Percentiles rank a stretch among this genome's conserved stretches.
Conservation (phyloP, 2,329 filamentous ascomycete species). For the Epichloe bromicola region DNA sequence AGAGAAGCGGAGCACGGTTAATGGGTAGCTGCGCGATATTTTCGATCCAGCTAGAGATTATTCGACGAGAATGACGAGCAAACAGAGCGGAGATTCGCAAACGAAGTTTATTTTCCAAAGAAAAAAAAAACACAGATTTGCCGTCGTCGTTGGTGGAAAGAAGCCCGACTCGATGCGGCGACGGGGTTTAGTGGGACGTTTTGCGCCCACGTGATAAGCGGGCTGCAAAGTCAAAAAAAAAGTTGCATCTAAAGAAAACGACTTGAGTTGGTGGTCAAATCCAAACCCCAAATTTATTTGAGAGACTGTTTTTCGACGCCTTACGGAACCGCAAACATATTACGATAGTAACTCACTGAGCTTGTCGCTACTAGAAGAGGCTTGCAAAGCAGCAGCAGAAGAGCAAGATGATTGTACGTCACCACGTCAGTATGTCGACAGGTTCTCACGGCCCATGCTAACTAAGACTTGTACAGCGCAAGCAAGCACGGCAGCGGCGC, state of each 20-base stretch:
- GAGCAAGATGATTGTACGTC: conserved; percentile 7
- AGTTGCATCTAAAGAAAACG: no score
- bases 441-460: background rate
- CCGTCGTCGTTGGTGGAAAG: conserved; percentile 5
- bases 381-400: background rate
- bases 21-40: background rate
- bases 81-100: background rate
- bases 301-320: background rate
- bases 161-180: conserved; percentile 11
- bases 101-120: conserved; percentile 2
- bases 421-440: background rate
- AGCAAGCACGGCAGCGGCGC: conserved; percentile 28
- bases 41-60: background rate
- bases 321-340: background rate
- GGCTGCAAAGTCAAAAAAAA: conserved; percentile 3
- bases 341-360: background rate
- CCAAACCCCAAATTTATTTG: background rate
- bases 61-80: background rate
- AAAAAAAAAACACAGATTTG: conserved; percentile 4
- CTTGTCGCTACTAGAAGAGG: background rate
- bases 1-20: conserved; percentile 2
- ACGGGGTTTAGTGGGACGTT: conserved; percentile 25
- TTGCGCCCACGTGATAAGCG: conserved; percentile 29
- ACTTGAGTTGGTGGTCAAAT: background rate
- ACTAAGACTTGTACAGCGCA: conserved; percentile 15